A percentile compares a stretch with the other conserved stretches of the same genome.
Evolutionary conservation across 2,329 filamentous ascomycete genomes (phyloP).

Genomic region (Fusarium nanum): DNA sequence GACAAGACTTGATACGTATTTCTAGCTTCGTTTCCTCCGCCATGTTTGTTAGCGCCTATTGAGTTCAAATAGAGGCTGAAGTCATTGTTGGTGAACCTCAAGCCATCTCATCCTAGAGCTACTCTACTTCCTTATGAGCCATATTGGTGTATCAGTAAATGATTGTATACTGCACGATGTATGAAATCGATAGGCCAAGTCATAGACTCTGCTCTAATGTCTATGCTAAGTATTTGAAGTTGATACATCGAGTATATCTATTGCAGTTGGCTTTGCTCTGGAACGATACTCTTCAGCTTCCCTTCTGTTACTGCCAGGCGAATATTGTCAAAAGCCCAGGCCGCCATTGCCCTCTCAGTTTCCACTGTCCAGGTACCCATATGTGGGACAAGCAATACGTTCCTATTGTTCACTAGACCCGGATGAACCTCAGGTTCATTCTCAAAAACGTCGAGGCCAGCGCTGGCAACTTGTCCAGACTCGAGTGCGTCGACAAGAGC

Average conservation of each 20-base stretch:
- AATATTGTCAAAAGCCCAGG: conserved; percentile 79
- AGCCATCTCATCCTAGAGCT: not conserved
- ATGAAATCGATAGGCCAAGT: not conserved
- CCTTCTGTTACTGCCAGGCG: conserved; percentile 70
- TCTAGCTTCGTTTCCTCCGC: rapidly evolving
- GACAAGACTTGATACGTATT: not conserved
- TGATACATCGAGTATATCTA: not conserved
- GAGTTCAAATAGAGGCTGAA: not conserved
- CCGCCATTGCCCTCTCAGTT: conserved; percentile 75
- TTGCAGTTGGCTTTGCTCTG: conserved; percentile 68
- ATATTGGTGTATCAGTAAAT: not conserved
- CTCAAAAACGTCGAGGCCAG: conserved; percentile 85
- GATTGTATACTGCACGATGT: too few relatives aligned
- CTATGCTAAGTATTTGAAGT: not conserved
- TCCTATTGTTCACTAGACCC: conserved; percentile 75
- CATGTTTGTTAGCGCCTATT: not conserved
- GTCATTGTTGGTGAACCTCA: not conserved
- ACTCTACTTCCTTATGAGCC: not conserved
- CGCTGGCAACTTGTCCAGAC: conserved; percentile 74
- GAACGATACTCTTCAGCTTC: conserved; percentile 75
- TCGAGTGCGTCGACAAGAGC: conserved; percentile 81
- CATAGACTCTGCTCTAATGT: not conserved
- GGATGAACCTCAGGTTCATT: conserved; percentile 82
- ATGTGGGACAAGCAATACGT: conserved; percentile 82
- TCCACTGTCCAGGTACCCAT: conserved; percentile 86